A percentile compares a stretch with the other conserved stretches of the same genome.
These are phyloP conservation scores for Podaxis mareebaensis DNA, from an alignment of 768 basidiomycete species.

Conservation along the genomic window DNA sequence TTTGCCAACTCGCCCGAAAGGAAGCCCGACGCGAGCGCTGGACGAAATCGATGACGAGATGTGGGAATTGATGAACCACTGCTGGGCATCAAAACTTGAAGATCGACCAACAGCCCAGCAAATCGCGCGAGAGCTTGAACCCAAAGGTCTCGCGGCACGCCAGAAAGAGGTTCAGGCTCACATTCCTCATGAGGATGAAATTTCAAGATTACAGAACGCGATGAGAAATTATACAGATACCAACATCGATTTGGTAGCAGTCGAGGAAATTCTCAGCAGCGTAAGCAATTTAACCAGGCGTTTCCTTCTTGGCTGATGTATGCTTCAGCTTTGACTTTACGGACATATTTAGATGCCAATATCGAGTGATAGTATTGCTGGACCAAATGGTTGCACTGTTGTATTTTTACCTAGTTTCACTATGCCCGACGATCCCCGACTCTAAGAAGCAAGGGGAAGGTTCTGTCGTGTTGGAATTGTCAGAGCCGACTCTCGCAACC, in stretches of 20 bases:
- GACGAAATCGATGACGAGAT: neutral
- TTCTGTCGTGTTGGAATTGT: no score
- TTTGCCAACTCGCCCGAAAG: neutral
- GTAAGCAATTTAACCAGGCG: no score
- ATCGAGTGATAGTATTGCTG: no score
- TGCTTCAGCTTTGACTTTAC: no score
- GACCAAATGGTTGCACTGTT: no score
- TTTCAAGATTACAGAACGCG: neutral
- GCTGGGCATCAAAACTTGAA: neutral
- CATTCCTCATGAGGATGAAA: neutral
- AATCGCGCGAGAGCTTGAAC: neutral
- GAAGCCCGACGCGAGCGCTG: neutral
- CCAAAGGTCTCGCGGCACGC: neutral
- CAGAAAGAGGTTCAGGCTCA: neutral
- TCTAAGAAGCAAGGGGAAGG: no score
- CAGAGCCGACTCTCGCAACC: no score
- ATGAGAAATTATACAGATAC: neutral
- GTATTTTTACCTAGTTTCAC: slow-evolving; percentile 25
- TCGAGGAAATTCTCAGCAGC: neutral
- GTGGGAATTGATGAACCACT: neutral
- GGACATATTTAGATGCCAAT: no score
- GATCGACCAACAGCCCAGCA: neutral
- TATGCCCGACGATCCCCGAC: slow-evolving; percentile 32
- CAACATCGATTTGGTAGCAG: neutral
- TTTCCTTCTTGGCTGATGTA: no score